These are phyloP conservation scores for Fusarium praegraminearum DNA, from an alignment of 2,329 filamentous ascomycete genomes.

Conservation along the genomic window DNA sequence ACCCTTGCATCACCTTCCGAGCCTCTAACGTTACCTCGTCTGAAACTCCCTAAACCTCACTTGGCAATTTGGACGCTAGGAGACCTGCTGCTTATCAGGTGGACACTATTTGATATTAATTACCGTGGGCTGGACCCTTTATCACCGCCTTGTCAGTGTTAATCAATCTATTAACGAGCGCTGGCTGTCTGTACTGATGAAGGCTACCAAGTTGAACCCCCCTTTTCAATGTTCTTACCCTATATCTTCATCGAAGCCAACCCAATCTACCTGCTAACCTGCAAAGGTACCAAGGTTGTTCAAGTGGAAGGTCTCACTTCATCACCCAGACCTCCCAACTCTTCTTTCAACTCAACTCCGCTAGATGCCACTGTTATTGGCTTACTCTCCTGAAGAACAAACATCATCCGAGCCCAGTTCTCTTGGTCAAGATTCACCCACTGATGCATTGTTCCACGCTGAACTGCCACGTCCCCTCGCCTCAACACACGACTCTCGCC, in stretches of 20 bases:
- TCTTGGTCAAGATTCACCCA: constrained; percentile 62
- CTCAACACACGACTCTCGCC: constrained; percentile 58
- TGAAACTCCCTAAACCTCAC: constrained; percentile 9
- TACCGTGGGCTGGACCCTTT: constrained; percentile 20
- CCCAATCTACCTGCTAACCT: too few relatives aligned
- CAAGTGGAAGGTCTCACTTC: neutral
- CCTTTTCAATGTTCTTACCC: neutral
- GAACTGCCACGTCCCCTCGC: constrained; percentile 66
- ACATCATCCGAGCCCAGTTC: constrained; percentile 60
- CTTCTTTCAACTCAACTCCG: constrained; percentile 28
- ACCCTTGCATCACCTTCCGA: constrained; percentile 35
- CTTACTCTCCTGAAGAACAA: constrained; percentile 52
- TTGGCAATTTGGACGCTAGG: constrained; percentile 25
- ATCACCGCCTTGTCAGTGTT: constrained; percentile 7
- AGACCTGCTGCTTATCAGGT: constrained; percentile 32
- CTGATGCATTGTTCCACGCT: constrained; percentile 67
- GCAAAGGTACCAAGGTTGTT: neutral
- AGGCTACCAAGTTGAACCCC: neutral
- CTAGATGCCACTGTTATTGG: constrained; percentile 20
- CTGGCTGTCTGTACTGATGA: neutral
- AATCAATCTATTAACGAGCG: neutral
- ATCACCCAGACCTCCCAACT: neutral
- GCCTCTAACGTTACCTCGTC: constrained; percentile 4
- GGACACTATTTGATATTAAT: constrained; percentile 23
- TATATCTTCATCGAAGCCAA: neutral